Evolutionary conservation across 176 grass and related monocot genomes (phyloP).

Genomic region (Zizania latifolia): DNA sequence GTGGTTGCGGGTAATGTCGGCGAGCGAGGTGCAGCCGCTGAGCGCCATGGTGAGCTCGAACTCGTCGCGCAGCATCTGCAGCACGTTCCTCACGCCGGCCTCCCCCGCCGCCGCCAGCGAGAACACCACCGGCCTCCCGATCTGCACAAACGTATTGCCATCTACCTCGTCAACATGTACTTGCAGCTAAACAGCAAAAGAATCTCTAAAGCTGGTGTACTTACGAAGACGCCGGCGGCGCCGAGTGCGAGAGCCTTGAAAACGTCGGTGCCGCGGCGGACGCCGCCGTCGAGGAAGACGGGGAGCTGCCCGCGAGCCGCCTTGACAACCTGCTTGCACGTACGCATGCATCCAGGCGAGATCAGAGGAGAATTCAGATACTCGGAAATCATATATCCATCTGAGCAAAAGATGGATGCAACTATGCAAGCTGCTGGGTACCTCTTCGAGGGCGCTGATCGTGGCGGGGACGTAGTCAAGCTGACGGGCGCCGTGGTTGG

Average conservation of each 20-base stretch:
- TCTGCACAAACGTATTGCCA: conserved; percentile 33
- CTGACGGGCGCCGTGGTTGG: conserved; percentile 95
- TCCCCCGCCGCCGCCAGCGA: conserved; percentile 79
- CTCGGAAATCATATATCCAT: no score
- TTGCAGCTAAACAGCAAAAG: no score
- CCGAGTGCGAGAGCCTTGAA: conserved; percentile 97
- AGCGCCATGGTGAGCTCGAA: conserved; percentile 95
- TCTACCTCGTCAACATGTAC: no score
- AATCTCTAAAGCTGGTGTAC: no score
- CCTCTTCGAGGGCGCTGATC: conserved; percentile 82
- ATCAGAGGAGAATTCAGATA: no score
- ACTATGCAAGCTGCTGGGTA: no score
- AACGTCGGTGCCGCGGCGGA: conserved; percentile 90
- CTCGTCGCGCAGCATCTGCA: conserved; percentile 82
- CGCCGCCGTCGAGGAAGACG: conserved; percentile 88
- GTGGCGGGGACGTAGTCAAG: conserved; percentile 90
- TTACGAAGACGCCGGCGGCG: conserved; percentile 86
- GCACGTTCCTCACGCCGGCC: conserved; percentile 67
- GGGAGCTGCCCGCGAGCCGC: conserved; percentile 73
- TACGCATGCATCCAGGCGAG: no score
- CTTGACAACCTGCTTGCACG: no score
- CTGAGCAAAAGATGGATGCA: no score
- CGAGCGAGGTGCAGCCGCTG: conserved; percentile 79
- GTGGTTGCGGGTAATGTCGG: conserved; percentile 91
- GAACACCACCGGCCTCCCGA: conserved; percentile 86